Percentiles rank a stretch among this genome's conserved stretches.
Conservation (phyloP, 208 protist genomes). For the Strigomonas culicis region DNA sequence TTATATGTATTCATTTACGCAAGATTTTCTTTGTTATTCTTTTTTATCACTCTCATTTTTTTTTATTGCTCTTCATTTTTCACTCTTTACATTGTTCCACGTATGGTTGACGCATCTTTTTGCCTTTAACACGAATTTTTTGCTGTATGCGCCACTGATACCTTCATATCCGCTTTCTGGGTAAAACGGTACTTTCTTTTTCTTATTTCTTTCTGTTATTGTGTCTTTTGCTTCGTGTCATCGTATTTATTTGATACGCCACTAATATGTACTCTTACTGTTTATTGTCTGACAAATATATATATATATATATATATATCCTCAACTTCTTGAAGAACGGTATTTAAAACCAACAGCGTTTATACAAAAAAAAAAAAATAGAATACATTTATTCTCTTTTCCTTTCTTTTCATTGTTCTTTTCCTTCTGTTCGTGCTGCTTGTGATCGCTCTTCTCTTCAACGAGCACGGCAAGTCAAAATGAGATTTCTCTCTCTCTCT, state of each 20-base stretch:
- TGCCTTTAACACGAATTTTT: too few relatives aligned
- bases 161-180: too few relatives aligned
- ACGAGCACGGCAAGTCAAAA: too few relatives aligned
- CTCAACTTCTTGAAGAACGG: too few relatives aligned
- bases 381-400: too few relatives aligned
- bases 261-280: neutral
- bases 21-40: neutral
- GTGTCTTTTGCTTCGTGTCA: constrained; percentile 10
- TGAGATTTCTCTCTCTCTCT: too few relatives aligned
- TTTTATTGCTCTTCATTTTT: neutral
- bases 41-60: neutral
- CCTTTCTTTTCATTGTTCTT: neutral
- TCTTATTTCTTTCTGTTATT: constrained; percentile 4
- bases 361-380: too few relatives aligned
- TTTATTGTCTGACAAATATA: constrained; percentile 1
- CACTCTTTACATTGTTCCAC: neutral
- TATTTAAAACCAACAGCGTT: too few relatives aligned
- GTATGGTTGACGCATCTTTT: too few relatives aligned
- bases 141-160: too few relatives aligned
- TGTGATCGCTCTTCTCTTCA: neutral
- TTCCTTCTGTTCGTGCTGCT: neutral
- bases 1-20: constrained; percentile 1
- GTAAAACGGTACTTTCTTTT: neutral
- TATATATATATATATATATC: neutral
- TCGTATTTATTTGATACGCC: neutral